A percentile compares a stretch with the other conserved stretches of the same genome.
Evolutionary conservation across 2,329 filamentous ascomycete genomes (phyloP).

Genomic region (Pseudogymnoascus destructans): DNA sequence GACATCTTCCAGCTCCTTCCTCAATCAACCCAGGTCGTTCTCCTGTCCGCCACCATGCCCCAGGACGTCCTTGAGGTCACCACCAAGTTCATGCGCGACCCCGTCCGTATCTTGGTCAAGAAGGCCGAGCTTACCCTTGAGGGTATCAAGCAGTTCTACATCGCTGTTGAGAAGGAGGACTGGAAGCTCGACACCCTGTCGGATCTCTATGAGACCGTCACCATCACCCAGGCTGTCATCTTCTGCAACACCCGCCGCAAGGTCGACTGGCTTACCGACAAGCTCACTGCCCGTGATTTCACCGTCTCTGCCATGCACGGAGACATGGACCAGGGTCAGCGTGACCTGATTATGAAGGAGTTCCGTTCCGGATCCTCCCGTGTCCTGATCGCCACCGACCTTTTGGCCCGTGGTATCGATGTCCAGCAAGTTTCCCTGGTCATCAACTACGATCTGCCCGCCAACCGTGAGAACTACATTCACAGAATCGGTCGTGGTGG

Average conservation of each 20-base stretch:
- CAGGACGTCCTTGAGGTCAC: conserved; percentile 98
- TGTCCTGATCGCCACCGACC: conserved; percentile 95
- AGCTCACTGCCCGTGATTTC: conserved; percentile 97
- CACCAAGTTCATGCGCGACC: conserved; percentile 99
- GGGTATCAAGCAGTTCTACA: conserved; percentile 99
- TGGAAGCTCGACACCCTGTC: conserved; percentile 99
- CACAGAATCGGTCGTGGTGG: conserved; percentile 99
- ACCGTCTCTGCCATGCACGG: conserved; percentile 99
- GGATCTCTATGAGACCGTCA: conserved; percentile 97
- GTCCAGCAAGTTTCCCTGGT: conserved; percentile 98
- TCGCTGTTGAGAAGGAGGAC: conserved; percentile 99
- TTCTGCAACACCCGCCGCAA: conserved; percentile 99
- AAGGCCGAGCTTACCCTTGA: conserved; percentile 98
- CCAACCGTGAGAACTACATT: conserved; percentile 99
- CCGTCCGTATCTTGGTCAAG: conserved; percentile 98
- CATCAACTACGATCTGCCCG: conserved; percentile 99
- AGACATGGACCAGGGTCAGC: conserved; percentile 96
- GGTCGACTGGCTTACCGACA: conserved; percentile 99
- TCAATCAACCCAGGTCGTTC: conserved; percentile 95
- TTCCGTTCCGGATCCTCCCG: conserved; percentile 97
- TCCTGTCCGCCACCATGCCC: conserved; percentile 96
- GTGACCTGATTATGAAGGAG: conserved; percentile 99
- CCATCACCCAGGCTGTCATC: conserved; percentile 98
- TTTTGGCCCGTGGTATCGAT: conserved; percentile 98
- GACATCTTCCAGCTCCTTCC: conserved; percentile 99